Percentiles rank a stretch among this genome's conserved stretches.
Conservation (phyloP, 176 grass and related monocot species). For the Canna indica region DNA sequence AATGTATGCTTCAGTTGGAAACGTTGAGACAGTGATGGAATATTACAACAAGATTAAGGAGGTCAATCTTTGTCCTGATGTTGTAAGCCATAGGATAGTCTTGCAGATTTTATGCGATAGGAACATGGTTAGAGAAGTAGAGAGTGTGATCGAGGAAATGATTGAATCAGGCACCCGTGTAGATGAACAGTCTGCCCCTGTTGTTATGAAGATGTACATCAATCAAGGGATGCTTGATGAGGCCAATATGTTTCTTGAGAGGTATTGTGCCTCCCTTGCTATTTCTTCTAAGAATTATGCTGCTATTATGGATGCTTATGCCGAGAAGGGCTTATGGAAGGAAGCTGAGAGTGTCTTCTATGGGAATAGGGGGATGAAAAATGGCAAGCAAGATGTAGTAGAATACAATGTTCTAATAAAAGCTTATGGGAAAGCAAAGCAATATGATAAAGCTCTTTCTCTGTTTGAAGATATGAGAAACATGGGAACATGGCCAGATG, state of each 20-base stretch:
- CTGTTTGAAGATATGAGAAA: constrained; percentile 47
- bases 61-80: constrained; percentile 28
- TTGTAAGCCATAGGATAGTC: constrained; percentile 56
- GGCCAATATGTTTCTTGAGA: constrained; percentile 47
- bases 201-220: constrained; percentile 68
- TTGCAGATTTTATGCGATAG: constrained; percentile 45
- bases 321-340: constrained; percentile 44
- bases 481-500: constrained; percentile 39
- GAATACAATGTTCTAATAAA: constrained; percentile 74
- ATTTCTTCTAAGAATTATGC: constrained; percentile 49
- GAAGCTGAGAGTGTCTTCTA: constrained; percentile 51
- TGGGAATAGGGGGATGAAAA: constrained; percentile 16
- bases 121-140: constrained; percentile 30
- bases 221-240: constrained; percentile 48
- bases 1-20: constrained; percentile 33
- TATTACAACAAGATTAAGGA: constrained; percentile 35
- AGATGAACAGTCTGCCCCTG: constrained; percentile 44
- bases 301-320: constrained; percentile 62
- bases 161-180: constrained; percentile 21
- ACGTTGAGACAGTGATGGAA: constrained; percentile 34
- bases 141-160: constrained; percentile 35
- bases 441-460: constrained; percentile 48
- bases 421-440: constrained; percentile 51
- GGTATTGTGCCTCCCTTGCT: constrained; percentile 29
- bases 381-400: constrained; percentile 29